A percentile compares a stretch with the other conserved stretches of the same genome.
Conservation (phyloP, 2,329 filamentous ascomycete species). For the Penicillium sumatraense region DNA sequence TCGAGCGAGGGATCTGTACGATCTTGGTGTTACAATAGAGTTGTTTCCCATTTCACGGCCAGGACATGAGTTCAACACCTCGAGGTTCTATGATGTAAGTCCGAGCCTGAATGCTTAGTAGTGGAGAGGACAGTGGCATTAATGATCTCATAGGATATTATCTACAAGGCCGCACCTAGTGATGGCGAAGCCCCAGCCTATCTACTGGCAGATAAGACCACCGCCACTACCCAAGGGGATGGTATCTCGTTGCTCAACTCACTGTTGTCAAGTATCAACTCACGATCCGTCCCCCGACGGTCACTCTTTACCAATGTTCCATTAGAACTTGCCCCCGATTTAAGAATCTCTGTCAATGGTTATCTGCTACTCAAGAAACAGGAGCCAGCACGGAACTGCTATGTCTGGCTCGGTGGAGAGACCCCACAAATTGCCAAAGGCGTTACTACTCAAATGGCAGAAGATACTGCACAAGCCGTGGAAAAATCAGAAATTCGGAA, state of each 20-base stretch:
- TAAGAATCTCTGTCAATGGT: slow-evolving; percentile 89
- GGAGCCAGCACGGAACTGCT: slow-evolving; percentile 78
- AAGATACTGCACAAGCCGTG: slow-evolving; percentile 75
- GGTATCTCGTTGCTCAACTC: slow-evolving; percentile 79
- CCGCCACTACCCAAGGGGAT: slow-evolving; percentile 70
- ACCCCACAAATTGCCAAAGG: slow-evolving; percentile 77
- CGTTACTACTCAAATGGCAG: slow-evolving; percentile 74
- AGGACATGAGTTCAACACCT: slow-evolving; percentile 74
- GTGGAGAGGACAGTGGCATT: slow-evolving; percentile 14
- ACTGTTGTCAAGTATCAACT: slow-evolving; percentile 85
- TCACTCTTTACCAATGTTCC: slow-evolving; percentile 85
- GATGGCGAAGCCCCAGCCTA: slow-evolving; percentile 70
- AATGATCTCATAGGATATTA: slow-evolving; percentile 70
- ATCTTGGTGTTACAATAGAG: slow-evolving; percentile 88
- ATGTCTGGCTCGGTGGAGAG: slow-evolving; percentile 87
- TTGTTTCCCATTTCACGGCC: slow-evolving; percentile 83
- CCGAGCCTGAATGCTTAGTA: too few species aligned
- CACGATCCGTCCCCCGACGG: slow-evolving; percentile 82
- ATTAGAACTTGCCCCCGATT: slow-evolving; percentile 81
- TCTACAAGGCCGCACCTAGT: slow-evolving; percentile 74
- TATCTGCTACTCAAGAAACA: slow-evolving; percentile 89
- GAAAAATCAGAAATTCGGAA: slow-evolving; percentile 84
- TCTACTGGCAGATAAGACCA: slow-evolving; percentile 53
- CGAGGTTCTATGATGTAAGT: slow-evolving; percentile 87
- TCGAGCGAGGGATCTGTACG: slow-evolving; percentile 91